These are phyloP conservation scores for Apophysomyces ossiformis DNA, from an alignment of 371 early-diverging fungal species.

Conservation along the genomic window DNA sequence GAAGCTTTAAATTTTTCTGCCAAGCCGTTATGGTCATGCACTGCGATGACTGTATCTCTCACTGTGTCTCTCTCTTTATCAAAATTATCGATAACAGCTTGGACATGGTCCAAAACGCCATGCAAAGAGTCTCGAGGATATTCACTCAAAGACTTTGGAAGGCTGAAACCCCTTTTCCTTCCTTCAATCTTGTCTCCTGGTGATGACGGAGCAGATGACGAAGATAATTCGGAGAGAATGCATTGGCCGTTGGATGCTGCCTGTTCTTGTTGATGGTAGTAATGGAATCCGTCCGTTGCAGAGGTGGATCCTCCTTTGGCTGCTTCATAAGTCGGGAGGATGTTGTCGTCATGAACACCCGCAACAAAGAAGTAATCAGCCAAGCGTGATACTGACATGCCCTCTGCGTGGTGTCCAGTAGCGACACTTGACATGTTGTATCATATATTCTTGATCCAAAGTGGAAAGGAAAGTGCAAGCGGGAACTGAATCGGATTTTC, in stretches of 20 bases:
- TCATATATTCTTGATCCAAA: neutral
- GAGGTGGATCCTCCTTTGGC: slow-evolving; percentile 29
- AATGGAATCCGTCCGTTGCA: slow-evolving; percentile 21
- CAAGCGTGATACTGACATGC: slow-evolving; percentile 25
- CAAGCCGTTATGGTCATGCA: slow-evolving; percentile 58
- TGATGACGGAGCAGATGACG: neutral
- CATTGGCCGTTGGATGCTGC: slow-evolving; percentile 22
- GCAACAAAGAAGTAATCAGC: slow-evolving; percentile 58
- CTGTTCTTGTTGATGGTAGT: slow-evolving; percentile 42
- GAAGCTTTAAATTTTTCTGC: slow-evolving; percentile 37
- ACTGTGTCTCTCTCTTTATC: slow-evolving; percentile 54
- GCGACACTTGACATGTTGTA: neutral
- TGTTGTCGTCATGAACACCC: slow-evolving; percentile 44
- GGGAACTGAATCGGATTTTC: neutral
- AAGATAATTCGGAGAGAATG: neutral
- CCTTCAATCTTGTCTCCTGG: neutral
- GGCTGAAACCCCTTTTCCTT: slow-evolving; percentile 1
- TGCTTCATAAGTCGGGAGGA: slow-evolving; percentile 38
- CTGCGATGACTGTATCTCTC: slow-evolving; percentile 54
- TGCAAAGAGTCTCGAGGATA: slow-evolving; percentile 20
- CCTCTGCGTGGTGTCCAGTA: neutral
- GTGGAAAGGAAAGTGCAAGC: neutral
- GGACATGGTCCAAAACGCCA: slow-evolving; percentile 52
- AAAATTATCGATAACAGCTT: slow-evolving; percentile 51
- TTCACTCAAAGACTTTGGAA: slow-evolving; percentile 9